Base-by-base conservation (phyloP, 352 stramenopile species). In the Aphanomyces euteiches region DNA sequence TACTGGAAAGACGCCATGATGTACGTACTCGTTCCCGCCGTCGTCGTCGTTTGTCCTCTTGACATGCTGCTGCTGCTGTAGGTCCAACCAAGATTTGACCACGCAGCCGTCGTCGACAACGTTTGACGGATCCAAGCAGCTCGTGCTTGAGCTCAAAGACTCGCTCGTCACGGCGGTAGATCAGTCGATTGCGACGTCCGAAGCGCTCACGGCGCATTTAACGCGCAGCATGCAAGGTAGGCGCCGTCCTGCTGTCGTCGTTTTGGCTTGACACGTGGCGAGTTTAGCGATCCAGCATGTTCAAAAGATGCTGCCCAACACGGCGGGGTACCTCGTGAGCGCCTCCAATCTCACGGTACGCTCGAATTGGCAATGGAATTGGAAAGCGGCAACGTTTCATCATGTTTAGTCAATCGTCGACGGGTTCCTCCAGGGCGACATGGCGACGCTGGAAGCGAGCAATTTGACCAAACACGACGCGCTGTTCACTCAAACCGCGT, bases 1-100 rank as follows among this genome's bases (percentile, higher is more conserved):
- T 61, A 61, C n/a, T 61, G 39, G 54, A 61, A 61, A 61, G 17
- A 61, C 39, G 21, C 43, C 54, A 61, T 61, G 19, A 61, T 61
- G 54, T 61, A 61, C 48, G 48, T 36, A 12, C 28, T 28, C 50
- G 36, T 12, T 50, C 43, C 43, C 10, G n/a, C n/a, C n/a, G n/a
- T n/a, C n/a, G n/a, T n/a, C n/a, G 10, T n/a, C 10, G 17, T 50
- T 50, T 1, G 1, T 19, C 7, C 50, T 19, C 50, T 12, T 36
- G 50, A 10, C 17, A 58, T 58, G 19, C 50, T 36, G 8, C 12
- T 58, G 12, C 6, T n/a, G 8, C 12, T 61, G 54, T 61, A 61
- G 54, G 54, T 61, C 54, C 17, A 61, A 61, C 34, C 54, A 61
- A 61, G 54, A 61, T 61, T 41, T 61, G 54, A 37, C 37, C 3